Evolutionary conservation across 2,329 filamentous ascomycete species (phyloP).

Genomic region (Ophiostoma piceae): DNA sequence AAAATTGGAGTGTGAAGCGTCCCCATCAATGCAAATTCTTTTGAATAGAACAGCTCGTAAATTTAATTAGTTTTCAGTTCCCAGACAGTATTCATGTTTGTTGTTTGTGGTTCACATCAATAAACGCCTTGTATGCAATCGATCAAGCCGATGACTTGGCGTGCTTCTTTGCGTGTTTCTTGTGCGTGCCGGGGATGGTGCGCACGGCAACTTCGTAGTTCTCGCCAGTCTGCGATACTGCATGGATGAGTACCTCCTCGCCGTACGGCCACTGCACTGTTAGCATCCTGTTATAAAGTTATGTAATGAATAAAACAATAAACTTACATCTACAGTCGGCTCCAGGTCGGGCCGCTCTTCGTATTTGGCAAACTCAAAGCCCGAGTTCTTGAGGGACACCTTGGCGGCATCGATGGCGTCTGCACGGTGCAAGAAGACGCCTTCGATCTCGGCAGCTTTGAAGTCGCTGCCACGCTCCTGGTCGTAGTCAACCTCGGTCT

Average conservation of each 20-base stretch:
- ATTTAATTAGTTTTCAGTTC: no score
- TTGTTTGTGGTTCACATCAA: no score
- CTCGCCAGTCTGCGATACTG: conserved; percentile 40
- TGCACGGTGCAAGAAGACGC: conserved; percentile 37
- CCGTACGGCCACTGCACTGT: conserved; percentile 40
- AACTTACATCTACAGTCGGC: conserved; percentile 15
- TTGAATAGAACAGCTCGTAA: no score
- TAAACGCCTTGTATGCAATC: background rate
- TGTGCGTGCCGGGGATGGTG: conserved; percentile 31
- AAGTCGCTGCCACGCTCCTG: conserved; percentile 31
- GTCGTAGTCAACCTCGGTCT: conserved; percentile 41
- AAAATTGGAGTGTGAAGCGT: no score
- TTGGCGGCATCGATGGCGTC: conserved; percentile 33
- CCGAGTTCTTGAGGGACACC: conserved; percentile 31
- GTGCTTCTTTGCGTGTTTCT: conserved; percentile 28
- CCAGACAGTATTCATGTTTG: no score
- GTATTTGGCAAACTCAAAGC: conserved; percentile 34
- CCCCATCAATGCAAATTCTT: no score
- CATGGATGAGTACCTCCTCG: conserved; percentile 41
- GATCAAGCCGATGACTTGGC: background rate
- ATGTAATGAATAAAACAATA: background rate
- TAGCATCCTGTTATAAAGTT: background rate
- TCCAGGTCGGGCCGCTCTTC: conserved; percentile 32
- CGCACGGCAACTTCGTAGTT: conserved; percentile 39
- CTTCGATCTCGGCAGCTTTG: conserved; percentile 39